Base-by-base conservation (phyloP, 139 green algal genomes). In the Chlorella sp. region DNA sequence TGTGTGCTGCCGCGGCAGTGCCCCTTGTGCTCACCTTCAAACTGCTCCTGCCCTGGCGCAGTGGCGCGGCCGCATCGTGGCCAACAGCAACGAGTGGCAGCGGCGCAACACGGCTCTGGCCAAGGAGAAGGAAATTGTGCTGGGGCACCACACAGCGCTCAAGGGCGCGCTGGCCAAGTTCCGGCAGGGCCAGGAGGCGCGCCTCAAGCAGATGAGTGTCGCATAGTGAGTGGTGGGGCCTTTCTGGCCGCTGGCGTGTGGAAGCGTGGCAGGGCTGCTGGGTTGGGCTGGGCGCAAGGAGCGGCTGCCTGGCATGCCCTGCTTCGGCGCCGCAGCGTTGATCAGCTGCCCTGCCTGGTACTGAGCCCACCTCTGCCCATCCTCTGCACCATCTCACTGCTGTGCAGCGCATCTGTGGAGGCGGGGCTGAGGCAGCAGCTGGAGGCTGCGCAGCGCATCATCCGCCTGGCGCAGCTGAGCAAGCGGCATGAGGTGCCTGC, bases 61-160 rank as follows among this genome's bases (percentile, higher is more conserved):
- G 69, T 85, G 81, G 81, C 81, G 81, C 30, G 81, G 94, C 93
- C 89, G 94, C 65, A 93, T 92, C 38, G 87, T 91, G 64, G 93
- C 89, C 81, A 95, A 93, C 85, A 89, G 60, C 28, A 77, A 88
- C 3, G 94, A 98, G 86, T 98, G 95, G 95, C 92, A 94, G 87
- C 92, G 94, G 84, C 86, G 93, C 72, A 95, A 95, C 73, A 51
- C 81, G 1, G 91, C 93, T 48, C 91, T 98, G 90, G 82, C 91
- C 0, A 80, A 89, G 11, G 95, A 98, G 85, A 97, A 97, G 91
- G 95, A 98, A 76, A 92, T 94, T 79, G 95, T 98, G 93, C 75
- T 83, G 9, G 86, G 90, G 13, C 94, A 97, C 89, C 96, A 98
- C 88, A 85, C 88, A 4, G 82, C 89, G 68, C 92, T 97, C 62